Conservation (phyloP, 371 early-diverging fungal species). For the Apophysomyces trapeziformis region DNA sequence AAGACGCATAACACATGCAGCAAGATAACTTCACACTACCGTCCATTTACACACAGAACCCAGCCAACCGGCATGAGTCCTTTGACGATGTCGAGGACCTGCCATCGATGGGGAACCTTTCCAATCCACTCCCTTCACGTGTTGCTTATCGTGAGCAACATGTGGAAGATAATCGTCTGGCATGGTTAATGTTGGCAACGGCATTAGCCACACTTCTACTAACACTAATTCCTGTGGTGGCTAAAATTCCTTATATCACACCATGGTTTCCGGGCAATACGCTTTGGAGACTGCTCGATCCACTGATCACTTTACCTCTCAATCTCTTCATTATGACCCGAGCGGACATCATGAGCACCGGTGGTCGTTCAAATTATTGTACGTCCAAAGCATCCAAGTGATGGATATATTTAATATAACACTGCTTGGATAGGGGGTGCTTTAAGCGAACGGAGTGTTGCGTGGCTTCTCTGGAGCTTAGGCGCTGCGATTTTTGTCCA, state of each 20-base stretch:
- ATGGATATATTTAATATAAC: too few species aligned
- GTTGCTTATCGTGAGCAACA: conserved; percentile 16
- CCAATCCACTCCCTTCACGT: conserved; percentile 3
- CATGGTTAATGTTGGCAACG: conserved; percentile 38
- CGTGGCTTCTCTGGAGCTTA: conserved; percentile 44
- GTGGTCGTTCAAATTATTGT: conserved; percentile 36
- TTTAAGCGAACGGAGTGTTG: conserved; percentile 37
- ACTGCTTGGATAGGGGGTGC: conserved; percentile 25
- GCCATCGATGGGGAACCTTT: not conserved
- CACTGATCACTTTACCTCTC: conserved; percentile 48
- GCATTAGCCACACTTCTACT: conserved; percentile 40
- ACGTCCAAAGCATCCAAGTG: conserved; percentile 5
- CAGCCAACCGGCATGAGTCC: not conserved
- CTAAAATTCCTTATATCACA: conserved; percentile 31
- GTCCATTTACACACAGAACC: conserved; percentile 29
- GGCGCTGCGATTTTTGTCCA: conserved; percentile 51
- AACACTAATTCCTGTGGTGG: conserved; percentile 46
- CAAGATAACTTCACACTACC: conserved; percentile 39
- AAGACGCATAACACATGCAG: conserved; percentile 10
- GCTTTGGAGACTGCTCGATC: conserved; percentile 51
- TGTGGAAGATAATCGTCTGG: conserved; percentile 30
- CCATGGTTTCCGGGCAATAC: conserved; percentile 49
- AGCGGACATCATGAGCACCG: conserved; percentile 33
- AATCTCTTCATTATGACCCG: conserved; percentile 44
- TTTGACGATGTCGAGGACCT: conserved; percentile 6